Evolutionary conservation across 495 filamentous ascomycete genomes (phyloP).

Genomic region (Hyphodiscus hymeniophilus): DNA sequence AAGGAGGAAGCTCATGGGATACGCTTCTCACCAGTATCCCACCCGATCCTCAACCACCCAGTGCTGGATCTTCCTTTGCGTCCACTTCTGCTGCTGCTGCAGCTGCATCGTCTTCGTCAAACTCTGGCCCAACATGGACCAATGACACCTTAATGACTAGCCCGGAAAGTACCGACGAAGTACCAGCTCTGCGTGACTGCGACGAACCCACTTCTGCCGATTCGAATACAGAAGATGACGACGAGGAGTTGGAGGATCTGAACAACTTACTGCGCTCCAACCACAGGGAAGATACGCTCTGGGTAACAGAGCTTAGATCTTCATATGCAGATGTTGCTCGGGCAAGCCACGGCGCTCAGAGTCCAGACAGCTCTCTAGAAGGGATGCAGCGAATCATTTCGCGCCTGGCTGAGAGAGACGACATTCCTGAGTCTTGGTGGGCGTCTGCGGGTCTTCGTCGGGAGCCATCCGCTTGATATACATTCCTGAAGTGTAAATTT

Average conservation of each 20-base stretch:
- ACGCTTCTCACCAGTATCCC: conserved; percentile 71
- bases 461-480: conserved; percentile 19
- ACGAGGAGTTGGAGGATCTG: conserved; percentile 23
- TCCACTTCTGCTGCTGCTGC: conserved; percentile 45
- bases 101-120: conserved; percentile 31
- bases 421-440: conserved; percentile 76
- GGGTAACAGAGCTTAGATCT: conserved; percentile 12
- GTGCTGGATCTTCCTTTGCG: conserved; percentile 70
- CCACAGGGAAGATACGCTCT: conserved; percentile 1
- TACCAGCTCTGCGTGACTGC: conserved; percentile 11
- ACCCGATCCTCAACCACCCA: conserved; percentile 73
- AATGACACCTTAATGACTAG: conserved; percentile 16
- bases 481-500: neutral
- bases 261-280: conserved; percentile 10
- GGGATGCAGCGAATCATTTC: conserved; percentile 63
- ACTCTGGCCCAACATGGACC: conserved; percentile 6
- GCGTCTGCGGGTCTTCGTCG: conserved; percentile 58
- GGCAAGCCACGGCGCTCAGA: conserved; percentile 8
- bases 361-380: conserved; percentile 30
- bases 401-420: conserved; percentile 53
- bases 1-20: conserved; percentile 65
- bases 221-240: conserved; percentile 21
- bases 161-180: conserved; percentile 1
- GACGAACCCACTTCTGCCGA: conserved; percentile 17
- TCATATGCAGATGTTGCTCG: conserved; percentile 29